Conservation (phyloP, 176 grass and related monocot genomes). For the Areca catechu region DNA sequence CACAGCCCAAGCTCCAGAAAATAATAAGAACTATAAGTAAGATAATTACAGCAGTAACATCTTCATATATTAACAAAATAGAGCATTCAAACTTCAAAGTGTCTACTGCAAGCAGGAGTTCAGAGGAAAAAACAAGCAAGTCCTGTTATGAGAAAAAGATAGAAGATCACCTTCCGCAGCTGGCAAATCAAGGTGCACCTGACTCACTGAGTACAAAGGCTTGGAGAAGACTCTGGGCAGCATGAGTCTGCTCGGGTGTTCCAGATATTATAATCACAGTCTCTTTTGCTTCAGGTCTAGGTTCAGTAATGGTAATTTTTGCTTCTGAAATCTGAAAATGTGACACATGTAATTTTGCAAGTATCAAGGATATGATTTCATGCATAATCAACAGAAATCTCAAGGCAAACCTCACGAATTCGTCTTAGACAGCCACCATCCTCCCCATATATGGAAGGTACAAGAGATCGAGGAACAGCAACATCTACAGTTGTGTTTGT, state of each 20-base stretch:
- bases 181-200: conserved; percentile 24
- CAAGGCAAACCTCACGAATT: conserved; percentile 60
- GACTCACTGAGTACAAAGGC: conserved; percentile 87
- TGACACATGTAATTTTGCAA: not conserved
- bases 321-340: conserved; percentile 83
- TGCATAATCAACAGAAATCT: not conserved
- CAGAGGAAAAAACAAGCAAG: no score
- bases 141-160: not conserved
- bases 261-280: conserved; percentile 61
- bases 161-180: conserved; percentile 26
- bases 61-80: no score
- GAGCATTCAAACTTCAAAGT: no score
- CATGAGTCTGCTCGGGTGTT: conserved; percentile 74
- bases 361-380: not conserved
- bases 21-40: not conserved
- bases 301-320: conserved; percentile 74
- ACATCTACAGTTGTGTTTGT: conserved; percentile 64
- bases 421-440: conserved; percentile 80
- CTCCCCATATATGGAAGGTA: conserved; percentile 64
- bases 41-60: no score
- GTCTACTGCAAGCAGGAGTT: no score
- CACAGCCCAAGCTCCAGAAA: not conserved
- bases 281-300: conserved; percentile 55
- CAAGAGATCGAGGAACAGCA: conserved; percentile 57
- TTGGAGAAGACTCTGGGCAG: conserved; percentile 86